Conservation (phyloP, 2,329 filamentous ascomycete genomes). For the Fusarium caatingaense region DNA sequence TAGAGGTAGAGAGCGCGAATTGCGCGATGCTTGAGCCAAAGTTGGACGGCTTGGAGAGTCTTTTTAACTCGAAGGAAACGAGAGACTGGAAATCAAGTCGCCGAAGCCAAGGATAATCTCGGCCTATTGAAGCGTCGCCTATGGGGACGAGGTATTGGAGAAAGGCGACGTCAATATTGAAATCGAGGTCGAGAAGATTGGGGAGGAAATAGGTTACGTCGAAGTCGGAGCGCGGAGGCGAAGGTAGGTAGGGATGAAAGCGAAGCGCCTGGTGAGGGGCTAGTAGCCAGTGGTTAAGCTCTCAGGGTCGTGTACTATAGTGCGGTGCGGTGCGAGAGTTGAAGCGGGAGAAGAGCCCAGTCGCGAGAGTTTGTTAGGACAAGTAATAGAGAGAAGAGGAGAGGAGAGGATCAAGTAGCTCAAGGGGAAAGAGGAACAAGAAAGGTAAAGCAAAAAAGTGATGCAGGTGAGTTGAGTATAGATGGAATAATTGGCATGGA, state of each 20-base stretch:
- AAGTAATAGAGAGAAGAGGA: not conserved
- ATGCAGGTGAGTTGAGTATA: slow-evolving; percentile 1
- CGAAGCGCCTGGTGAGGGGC: slow-evolving; percentile 37
- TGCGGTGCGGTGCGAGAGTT: slow-evolving; percentile 13
- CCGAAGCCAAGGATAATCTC: not conserved
- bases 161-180: slow-evolving; percentile 9
- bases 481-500: slow-evolving; percentile 30
- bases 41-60: slow-evolving; percentile 13
- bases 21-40: slow-evolving; percentile 40
- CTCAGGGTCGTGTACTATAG: slow-evolving; percentile 29
- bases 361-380: slow-evolving; percentile 13
- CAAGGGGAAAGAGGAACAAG: slow-evolving; percentile 1
- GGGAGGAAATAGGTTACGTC: slow-evolving; percentile 25
- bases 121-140: slow-evolving; percentile 12
- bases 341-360: slow-evolving; percentile 13
- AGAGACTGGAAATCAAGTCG: slow-evolving; percentile 12
- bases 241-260: slow-evolving; percentile 31
- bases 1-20: slow-evolving; percentile 41
- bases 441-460: slow-evolving; percentile 1
- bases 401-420: slow-evolving; percentile 1
- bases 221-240: slow-evolving; percentile 29
- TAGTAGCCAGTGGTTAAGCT: slow-evolving; percentile 33
- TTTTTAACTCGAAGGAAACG: slow-evolving; percentile 16
- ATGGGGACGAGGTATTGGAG: slow-evolving; percentile 9
- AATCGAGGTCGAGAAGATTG: slow-evolving; percentile 13